Conservation (phyloP, 371 early-diverging fungal genomes). For the Mucor lusitanicus region DNA sequence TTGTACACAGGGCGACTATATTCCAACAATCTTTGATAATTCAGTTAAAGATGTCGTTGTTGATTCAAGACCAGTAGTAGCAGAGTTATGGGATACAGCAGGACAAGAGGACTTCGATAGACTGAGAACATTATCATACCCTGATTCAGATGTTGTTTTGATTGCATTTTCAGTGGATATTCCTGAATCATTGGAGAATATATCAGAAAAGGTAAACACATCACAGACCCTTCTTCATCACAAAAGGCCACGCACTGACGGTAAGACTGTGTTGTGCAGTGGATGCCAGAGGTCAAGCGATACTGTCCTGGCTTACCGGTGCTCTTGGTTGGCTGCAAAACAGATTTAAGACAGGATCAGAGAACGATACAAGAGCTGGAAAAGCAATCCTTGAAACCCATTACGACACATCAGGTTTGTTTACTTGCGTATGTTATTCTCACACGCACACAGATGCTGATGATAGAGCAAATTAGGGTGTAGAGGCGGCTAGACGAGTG, state of each 20-base stretch:
- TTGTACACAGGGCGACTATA: conserved; percentile 24
- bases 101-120: conserved; percentile 63
- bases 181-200: conserved; percentile 49
- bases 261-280: conserved; percentile 25
- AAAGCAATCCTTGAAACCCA: conserved; percentile 21
- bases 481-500: conserved; percentile 22
- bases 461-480: conserved; percentile 16
- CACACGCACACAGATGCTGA: background rate
- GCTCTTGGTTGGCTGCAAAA: conserved; percentile 52
- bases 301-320: conserved; percentile 47
- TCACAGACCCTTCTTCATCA: background rate
- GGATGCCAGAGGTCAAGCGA: conserved; percentile 54
- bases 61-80: conserved; percentile 69
- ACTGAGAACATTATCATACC: conserved; percentile 47
- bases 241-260: background rate
- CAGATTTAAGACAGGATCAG: conserved; percentile 49
- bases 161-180: conserved; percentile 51
- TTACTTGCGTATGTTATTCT: background rate
- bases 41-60: conserved; percentile 76
- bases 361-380: conserved; percentile 25
- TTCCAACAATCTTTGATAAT: conserved; percentile 80
- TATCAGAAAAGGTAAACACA: conserved; percentile 19
- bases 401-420: conserved; percentile 37
- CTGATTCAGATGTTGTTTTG: conserved; percentile 49
- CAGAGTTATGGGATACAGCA: conserved; percentile 91